Conservation (phyloP, 768 basidiomycete species). For the Mycena crocata region DNA sequence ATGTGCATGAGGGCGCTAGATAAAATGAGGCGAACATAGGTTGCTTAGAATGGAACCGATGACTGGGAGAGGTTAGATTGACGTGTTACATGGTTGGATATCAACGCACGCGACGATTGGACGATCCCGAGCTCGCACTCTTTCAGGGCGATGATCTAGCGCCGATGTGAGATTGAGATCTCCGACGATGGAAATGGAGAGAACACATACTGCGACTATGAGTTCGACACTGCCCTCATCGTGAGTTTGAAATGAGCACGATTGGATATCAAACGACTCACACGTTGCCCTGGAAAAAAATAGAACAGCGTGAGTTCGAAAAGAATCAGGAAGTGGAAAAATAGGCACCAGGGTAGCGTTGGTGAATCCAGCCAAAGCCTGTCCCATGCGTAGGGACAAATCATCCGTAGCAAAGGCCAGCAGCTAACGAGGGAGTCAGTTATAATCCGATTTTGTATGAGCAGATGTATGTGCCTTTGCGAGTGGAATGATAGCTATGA, state of each 20-base stretch:
- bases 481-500: conserved; percentile 72
- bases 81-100: conserved; percentile 19
- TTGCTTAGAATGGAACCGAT: conserved; percentile 75
- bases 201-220: conserved; percentile 65
- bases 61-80: conserved; percentile 47
- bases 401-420: conserved; percentile 78
- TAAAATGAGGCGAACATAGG: conserved; percentile 49
- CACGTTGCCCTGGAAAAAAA: conserved; percentile 35
- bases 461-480: conserved; percentile 58
- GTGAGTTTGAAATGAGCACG: neutral
- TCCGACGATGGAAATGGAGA: neutral
- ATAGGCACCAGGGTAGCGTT: conserved; percentile 68
- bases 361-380: conserved; percentile 69
- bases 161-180: neutral
- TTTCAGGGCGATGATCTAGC: conserved; percentile 32
- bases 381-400: conserved; percentile 68
- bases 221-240: conserved; percentile 44
- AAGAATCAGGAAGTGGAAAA: neutral
- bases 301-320: neutral
- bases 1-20: neutral
- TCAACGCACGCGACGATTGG: conserved; percentile 65
- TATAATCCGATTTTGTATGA: neutral
- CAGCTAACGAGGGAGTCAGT: conserved; percentile 46
- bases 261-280: neutral
- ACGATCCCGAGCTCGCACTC: conserved; percentile 63